Conservation (phyloP, 179 eudicot genomes). For the Gypsophila paniculata region DNA sequence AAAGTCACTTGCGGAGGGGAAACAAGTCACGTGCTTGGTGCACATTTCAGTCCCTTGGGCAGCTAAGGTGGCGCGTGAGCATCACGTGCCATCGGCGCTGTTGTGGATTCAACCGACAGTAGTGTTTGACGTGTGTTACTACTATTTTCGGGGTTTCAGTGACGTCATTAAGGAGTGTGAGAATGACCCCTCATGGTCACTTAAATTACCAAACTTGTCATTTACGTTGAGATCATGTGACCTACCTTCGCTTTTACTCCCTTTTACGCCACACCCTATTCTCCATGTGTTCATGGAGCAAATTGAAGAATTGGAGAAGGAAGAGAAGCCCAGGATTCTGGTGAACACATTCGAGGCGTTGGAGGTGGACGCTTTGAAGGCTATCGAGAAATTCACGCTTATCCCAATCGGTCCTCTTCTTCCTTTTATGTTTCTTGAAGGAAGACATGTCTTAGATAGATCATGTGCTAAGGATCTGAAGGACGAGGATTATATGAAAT, state of each 20-base stretch:
- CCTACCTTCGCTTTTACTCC: constrained; percentile 49
- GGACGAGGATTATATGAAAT: constrained; percentile 26
- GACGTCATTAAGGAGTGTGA: constrained; percentile 31
- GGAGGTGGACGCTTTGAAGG: constrained; percentile 38
- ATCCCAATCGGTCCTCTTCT: constrained; percentile 44
- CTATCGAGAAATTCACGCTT: constrained; percentile 23
- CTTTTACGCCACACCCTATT: constrained; percentile 28
- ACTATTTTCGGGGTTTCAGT: constrained; percentile 41
- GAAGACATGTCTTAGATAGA: constrained; percentile 18
- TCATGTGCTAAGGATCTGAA: constrained; percentile 23
- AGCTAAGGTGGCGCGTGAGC: constrained; percentile 39
- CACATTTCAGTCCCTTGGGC: constrained; percentile 59
- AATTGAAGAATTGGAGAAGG: constrained; percentile 28
- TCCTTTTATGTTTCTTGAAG: constrained; percentile 24
- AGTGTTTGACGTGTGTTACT: constrained; percentile 42
- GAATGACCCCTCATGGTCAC: constrained; percentile 31
- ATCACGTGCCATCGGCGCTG: constrained; percentile 41
- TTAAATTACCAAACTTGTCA: constrained; percentile 57
- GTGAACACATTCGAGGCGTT: constrained; percentile 53
- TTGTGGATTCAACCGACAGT: constrained; percentile 67
- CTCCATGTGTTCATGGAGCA: constrained; percentile 39
- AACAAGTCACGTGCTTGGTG: constrained; percentile 35
- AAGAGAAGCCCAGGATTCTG: constrained; percentile 37
- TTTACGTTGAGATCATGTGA: constrained; percentile 31
- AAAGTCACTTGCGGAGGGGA: constrained; percentile 22